These are phyloP conservation scores for Marchantia polymorpha DNA, from an alignment of 225 moss, liverwort and hornwort genomes.

Conservation along the genomic window DNA sequence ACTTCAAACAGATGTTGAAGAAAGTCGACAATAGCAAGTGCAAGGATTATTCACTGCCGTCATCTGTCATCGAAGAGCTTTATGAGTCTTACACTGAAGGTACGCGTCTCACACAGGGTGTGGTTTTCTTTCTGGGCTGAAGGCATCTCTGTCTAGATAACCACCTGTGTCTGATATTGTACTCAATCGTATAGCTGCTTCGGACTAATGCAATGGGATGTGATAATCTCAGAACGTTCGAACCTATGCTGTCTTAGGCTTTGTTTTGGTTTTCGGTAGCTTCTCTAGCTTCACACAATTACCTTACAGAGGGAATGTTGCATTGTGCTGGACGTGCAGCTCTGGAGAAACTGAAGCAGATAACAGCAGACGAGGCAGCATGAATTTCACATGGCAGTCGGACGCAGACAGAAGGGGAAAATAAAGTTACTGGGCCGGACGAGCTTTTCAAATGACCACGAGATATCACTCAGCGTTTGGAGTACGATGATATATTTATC, in stretches of 20 bases:
- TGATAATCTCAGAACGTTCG: neutral
- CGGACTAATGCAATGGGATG: neutral
- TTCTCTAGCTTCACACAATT: neutral
- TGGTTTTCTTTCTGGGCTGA: neutral
- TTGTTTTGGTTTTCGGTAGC: neutral
- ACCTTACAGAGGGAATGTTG: neutral
- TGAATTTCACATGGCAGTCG: conserved; percentile 4
- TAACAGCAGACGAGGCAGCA: conserved; percentile 26
- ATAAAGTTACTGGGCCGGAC: conserved; percentile 31
- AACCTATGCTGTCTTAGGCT: neutral
- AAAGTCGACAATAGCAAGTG: conserved; percentile 80
- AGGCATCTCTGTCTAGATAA: neutral
- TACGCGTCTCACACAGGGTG: neutral
- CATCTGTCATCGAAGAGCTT: conserved; percentile 55
- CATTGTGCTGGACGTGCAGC: conserved; percentile 20
- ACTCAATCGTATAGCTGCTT: neutral
- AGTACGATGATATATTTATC: neutral
- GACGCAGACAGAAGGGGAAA: neutral
- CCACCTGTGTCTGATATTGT: neutral
- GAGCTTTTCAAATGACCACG: conserved; percentile 29
- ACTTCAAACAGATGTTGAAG: conserved; percentile 81
- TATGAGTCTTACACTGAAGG: conserved; percentile 37
- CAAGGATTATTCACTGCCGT: conserved; percentile 59
- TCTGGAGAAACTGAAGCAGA: conserved; percentile 42
- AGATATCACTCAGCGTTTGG: too few relatives aligned